Percentiles rank a stretch among this genome's conserved stretches.
These are phyloP conservation scores for Epichloe scottii DNA, from an alignment of 2,329 filamentous ascomycete species.

Conservation along the genomic window DNA sequence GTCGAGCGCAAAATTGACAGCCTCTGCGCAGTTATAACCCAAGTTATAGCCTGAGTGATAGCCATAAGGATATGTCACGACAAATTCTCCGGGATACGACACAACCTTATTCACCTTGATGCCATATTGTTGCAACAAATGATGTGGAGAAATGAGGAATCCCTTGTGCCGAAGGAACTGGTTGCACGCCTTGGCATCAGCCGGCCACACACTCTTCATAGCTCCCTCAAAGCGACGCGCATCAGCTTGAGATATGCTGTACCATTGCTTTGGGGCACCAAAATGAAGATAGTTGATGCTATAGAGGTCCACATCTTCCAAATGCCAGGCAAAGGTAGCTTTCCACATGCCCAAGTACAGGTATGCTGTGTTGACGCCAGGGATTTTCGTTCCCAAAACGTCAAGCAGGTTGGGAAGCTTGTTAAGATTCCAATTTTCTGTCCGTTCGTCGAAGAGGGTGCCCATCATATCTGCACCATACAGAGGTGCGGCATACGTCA, in stretches of 20 bases:
- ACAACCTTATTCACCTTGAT: slow-evolving; percentile 95
- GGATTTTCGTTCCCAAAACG: slow-evolving; percentile 87
- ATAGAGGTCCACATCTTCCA: slow-evolving; percentile 97
- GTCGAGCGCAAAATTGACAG: slow-evolving; percentile 94
- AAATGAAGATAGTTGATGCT: slow-evolving; percentile 99
- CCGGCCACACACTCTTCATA: slow-evolving; percentile 92
- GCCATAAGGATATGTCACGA: slow-evolving; percentile 96
- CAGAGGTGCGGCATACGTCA: slow-evolving; percentile 87
- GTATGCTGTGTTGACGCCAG: slow-evolving; percentile 95
- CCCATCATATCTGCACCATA: slow-evolving; percentile 96
- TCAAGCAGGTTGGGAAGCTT: slow-evolving; percentile 89
- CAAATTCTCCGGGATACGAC: slow-evolving; percentile 92
- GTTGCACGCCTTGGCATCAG: slow-evolving; percentile 86
- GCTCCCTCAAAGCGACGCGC: slow-evolving; percentile 84
- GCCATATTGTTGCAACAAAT: slow-evolving; percentile 75
- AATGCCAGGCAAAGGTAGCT: slow-evolving; percentile 96
- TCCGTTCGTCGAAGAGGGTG: slow-evolving; percentile 80
- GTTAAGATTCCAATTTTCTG: slow-evolving; percentile 83
- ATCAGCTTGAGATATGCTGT: slow-evolving; percentile 94
- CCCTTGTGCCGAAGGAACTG: slow-evolving; percentile 97
- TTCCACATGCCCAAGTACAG: slow-evolving; percentile 99
- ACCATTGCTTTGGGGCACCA: slow-evolving; percentile 97
- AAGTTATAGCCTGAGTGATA: slow-evolving; percentile 98
- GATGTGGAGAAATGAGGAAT: slow-evolving; percentile 85
- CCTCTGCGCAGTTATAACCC: slow-evolving; percentile 97